Evolutionary conservation across 2,329 filamentous ascomycete species (phyloP).

Genomic region (Herpotrichia juniperi): DNA sequence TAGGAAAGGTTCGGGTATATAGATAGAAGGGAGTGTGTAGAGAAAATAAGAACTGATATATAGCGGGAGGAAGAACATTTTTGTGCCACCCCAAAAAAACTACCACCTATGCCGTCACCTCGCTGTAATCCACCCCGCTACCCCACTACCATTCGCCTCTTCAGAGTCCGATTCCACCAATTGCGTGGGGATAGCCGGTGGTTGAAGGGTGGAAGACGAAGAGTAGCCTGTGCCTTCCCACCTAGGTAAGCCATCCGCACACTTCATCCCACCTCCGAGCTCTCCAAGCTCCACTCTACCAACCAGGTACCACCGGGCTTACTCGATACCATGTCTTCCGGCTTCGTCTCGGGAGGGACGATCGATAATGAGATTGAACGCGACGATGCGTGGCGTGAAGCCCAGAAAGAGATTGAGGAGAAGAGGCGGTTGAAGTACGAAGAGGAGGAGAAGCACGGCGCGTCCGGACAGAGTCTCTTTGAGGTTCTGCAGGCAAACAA

Average conservation of each 20-base stretch:
- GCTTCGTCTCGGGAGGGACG: constrained; percentile 60
- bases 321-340: constrained; percentile 48
- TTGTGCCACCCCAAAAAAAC: not conserved
- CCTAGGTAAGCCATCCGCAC: not conserved
- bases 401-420: constrained; percentile 68
- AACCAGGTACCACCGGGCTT: not conserved
- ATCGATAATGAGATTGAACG: constrained; percentile 49
- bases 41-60: constrained; percentile 7
- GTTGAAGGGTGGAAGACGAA: not conserved
- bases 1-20: not conserved
- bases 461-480: constrained; percentile 69
- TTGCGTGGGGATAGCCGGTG: not conserved
- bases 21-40: constrained; percentile 1
- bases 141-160: not conserved
- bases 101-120: not conserved
- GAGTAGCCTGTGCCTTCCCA: not conserved
- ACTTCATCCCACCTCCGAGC: not conserved
- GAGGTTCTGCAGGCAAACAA: constrained; percentile 83
- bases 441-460: constrained; percentile 57
- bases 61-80: not conserved
- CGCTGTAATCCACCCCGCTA: not conserved
- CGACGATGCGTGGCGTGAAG: constrained; percentile 67
- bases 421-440: constrained; percentile 63
- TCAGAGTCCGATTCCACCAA: not conserved
- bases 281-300: not conserved